Evolutionary conservation across 352 stramenopile species (phyloP), one percentile per base, ranked within the genome.

Genomic region (Globisporangium canariense): DNA sequence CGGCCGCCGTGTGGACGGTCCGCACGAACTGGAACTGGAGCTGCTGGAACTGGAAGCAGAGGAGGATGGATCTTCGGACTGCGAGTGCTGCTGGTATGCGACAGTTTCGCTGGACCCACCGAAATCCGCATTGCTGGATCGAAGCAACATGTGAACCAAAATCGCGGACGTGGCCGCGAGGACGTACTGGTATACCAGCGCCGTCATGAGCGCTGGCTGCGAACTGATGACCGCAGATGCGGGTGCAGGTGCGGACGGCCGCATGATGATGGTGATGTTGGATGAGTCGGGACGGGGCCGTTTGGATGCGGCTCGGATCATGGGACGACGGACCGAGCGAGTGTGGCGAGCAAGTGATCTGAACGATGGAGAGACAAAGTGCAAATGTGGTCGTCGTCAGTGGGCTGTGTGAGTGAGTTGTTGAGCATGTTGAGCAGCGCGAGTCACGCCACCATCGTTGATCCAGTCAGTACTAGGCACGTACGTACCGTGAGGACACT

Each of bases 221-320:
- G 41, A 18, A 1, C 41, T 14, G 22, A 4, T 9, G 30, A 34
- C 41, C 41, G 18, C 14, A 11, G 32, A n/a, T 41, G 60, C 2
- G 38, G 47, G 11, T n/a, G 25, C 14, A 8, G 32, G 11, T 36
- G 18, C 20, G 20, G 25, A 34, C n/a, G 62, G 18, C 25, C 28
- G 10, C 40, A 41, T 41, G 40, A 51, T 36, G 38, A 45, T 55
- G 11, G 41, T 36, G 50, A 25, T 36, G 20, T 32, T 8, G 20
- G 30, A 40, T 7, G 54, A 43, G 3, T 62, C 45, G 36, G 62
- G 55, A 22, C 63, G 63, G 25, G 55, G 38, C 7, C 63, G 63
- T 45, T 68, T 68, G 25, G 58, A 36, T 18, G 49, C 32, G 28
- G 49, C 50, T 22, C 56, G 63, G 58, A 36, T 47, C 63, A 64